These are phyloP conservation scores for Fusarium verrucosum DNA, from an alignment of 2,329 filamentous ascomycete genomes.

Conservation along the genomic window DNA sequence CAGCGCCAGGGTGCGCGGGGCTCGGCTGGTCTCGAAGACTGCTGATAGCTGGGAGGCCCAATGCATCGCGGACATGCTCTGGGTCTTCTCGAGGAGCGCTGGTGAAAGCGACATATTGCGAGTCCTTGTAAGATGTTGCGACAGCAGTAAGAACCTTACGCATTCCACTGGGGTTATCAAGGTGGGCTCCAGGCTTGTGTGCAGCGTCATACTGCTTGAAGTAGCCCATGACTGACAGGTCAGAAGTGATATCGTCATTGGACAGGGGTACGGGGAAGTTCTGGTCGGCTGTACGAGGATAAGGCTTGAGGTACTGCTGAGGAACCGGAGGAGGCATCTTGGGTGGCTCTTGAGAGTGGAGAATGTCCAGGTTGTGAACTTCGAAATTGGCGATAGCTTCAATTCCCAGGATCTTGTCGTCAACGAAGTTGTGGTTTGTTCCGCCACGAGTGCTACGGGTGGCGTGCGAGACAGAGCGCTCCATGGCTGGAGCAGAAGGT, in stretches of 20 bases:
- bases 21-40: slow-evolving; percentile 55
- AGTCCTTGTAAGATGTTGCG: slow-evolving; percentile 58
- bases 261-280: slow-evolving; percentile 64
- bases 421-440: slow-evolving; percentile 63
- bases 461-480: slow-evolving; percentile 70
- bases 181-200: slow-evolving; percentile 64
- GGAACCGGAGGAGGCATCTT: slow-evolving; percentile 67
- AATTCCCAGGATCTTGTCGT: slow-evolving; percentile 67
- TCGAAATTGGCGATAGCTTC: slow-evolving; percentile 69
- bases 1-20: slow-evolving; percentile 40
- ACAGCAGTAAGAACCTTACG: slow-evolving; percentile 66
- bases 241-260: slow-evolving; percentile 62
- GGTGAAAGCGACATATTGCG: slow-evolving; percentile 60
- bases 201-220: slow-evolving; percentile 65
- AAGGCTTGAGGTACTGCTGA: slow-evolving; percentile 67
- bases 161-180: slow-evolving; percentile 63
- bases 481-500: slow-evolving; percentile 65
- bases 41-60: slow-evolving; percentile 58
- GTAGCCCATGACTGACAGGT: slow-evolving; percentile 66
- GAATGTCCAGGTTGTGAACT: slow-evolving; percentile 65
- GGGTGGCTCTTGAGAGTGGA: slow-evolving; percentile 63
- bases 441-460: slow-evolving; percentile 68
- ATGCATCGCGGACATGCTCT: slow-evolving; percentile 59
- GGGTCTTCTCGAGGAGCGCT: slow-evolving; percentile 58
- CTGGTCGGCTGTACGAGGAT: slow-evolving; percentile 62